Percentiles rank a stretch among this genome's conserved stretches.
Conservation (phyloP, 495 filamentous ascomycete genomes). For the Letharia columbiana region DNA sequence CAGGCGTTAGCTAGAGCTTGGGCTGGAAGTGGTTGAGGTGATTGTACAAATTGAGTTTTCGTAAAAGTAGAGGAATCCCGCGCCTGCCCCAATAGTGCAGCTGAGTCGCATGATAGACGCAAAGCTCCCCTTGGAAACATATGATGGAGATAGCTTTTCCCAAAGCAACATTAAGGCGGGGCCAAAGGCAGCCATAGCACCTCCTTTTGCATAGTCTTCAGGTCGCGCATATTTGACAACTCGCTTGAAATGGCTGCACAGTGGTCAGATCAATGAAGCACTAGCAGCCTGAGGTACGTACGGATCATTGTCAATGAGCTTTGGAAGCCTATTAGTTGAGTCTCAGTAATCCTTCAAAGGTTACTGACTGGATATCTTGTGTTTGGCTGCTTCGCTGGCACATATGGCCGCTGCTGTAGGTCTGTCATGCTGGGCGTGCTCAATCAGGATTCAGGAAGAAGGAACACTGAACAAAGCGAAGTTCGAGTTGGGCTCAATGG, state of each 20-base stretch:
- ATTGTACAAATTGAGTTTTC: slow-evolving; percentile 47
- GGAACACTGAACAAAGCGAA: too few relatives aligned
- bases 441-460: not conserved
- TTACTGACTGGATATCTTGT: slow-evolving; percentile 71
- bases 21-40: not conserved
- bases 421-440: slow-evolving; percentile 47
- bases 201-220: slow-evolving; percentile 68
- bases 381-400: slow-evolving; percentile 65
- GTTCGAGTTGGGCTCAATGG: not conserved
- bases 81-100: slow-evolving; percentile 58
- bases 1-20: not conserved
- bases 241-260: slow-evolving; percentile 75
- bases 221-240: slow-evolving; percentile 78
- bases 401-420: slow-evolving; percentile 48
- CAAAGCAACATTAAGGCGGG: slow-evolving; percentile 65
- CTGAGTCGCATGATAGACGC: slow-evolving; percentile 72
- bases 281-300: slow-evolving; percentile 43
- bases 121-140: slow-evolving; percentile 71
- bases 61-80: slow-evolving; percentile 74
- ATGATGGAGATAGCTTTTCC: slow-evolving; percentile 76
- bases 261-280: slow-evolving; percentile 25
- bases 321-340: slow-evolving; percentile 26
- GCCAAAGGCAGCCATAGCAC: slow-evolving; percentile 53
- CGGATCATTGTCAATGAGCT: slow-evolving; percentile 99
- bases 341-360: not conserved